Conservation (phyloP, 768 basidiomycete species). For the Tubosaeta sp. region DNA sequence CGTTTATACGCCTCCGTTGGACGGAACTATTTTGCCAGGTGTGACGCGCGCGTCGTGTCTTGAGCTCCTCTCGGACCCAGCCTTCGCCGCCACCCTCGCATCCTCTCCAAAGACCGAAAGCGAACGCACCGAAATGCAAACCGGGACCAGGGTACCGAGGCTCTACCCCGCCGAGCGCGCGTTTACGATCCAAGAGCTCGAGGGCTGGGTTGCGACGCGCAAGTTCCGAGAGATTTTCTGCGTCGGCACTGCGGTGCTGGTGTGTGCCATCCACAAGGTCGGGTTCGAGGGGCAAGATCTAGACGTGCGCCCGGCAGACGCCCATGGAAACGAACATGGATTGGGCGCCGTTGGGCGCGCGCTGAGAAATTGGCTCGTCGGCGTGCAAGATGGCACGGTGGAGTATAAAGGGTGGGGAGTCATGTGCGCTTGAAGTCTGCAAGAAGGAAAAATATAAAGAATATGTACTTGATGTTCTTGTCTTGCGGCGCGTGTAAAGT, state of each 20-base stretch:
- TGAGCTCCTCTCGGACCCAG: constrained; percentile 61
- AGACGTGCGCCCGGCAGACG: constrained; percentile 56
- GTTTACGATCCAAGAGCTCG: constrained; percentile 61
- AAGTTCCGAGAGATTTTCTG: constrained; percentile 79
- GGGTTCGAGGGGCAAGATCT: constrained; percentile 59
- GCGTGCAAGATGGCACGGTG: constrained; percentile 65
- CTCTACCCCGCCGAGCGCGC: constrained; percentile 51
- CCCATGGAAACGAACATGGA: constrained; percentile 32
- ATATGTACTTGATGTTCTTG: neutral
- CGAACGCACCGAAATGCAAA: neutral
- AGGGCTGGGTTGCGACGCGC: constrained; percentile 50
- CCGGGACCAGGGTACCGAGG: constrained; percentile 4
- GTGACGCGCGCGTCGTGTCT: constrained; percentile 87
- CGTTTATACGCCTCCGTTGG: constrained; percentile 83
- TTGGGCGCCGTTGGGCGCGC: constrained; percentile 59
- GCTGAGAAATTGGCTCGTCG: constrained; percentile 69
- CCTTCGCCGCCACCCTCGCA: constrained; percentile 28
- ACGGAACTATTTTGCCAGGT: constrained; percentile 90
- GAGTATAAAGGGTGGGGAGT: constrained; percentile 68
- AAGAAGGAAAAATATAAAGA: neutral
- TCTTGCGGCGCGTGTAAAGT: neutral
- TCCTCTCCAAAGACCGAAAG: neutral
- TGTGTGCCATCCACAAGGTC: constrained; percentile 67
- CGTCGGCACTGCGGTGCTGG: constrained; percentile 78
- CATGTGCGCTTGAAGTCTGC: constrained; percentile 9